These are phyloP conservation scores for Solanum raphanifolium DNA, from an alignment of 257 asterid genomes.

Conservation along the genomic window DNA sequence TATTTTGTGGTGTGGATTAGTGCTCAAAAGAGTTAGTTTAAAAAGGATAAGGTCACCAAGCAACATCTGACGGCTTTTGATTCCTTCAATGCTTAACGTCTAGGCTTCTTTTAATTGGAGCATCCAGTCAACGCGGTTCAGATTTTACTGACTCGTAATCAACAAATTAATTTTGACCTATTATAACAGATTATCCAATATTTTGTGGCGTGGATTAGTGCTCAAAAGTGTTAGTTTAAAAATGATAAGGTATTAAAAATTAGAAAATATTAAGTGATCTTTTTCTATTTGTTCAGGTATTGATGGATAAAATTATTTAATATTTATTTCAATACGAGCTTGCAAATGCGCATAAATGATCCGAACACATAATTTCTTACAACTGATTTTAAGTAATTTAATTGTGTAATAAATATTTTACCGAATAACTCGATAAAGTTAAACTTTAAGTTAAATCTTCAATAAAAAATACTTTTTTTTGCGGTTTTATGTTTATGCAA, in stretches of 20 bases:
- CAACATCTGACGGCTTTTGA: neutral
- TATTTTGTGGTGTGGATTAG: neutral
- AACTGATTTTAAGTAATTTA: too few species aligned
- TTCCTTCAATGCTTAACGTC: neutral
- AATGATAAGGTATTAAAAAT: neutral
- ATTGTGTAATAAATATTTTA: too few species aligned
- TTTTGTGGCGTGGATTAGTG: neutral
- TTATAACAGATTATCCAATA: too few species aligned
- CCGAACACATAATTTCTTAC: neutral
- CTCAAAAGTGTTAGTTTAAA: too few species aligned
- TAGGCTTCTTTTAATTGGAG: neutral
- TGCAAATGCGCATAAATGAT: neutral
- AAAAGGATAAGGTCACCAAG: neutral
- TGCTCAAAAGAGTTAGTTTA: neutral
- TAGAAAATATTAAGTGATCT: too few species aligned
- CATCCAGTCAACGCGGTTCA: too few species aligned
- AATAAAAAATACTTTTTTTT: too few species aligned
- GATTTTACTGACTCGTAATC: neutral
- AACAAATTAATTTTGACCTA: too few species aligned
- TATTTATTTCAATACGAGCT: too few species aligned
- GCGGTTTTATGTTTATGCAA: neutral
- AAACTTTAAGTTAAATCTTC: neutral
- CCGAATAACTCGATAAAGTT: too few species aligned
- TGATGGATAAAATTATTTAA: too few species aligned
- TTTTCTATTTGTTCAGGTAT: neutral